Conservation (phyloP, 306 rosid genomes). For the Acacia melanoxylon region DNA sequence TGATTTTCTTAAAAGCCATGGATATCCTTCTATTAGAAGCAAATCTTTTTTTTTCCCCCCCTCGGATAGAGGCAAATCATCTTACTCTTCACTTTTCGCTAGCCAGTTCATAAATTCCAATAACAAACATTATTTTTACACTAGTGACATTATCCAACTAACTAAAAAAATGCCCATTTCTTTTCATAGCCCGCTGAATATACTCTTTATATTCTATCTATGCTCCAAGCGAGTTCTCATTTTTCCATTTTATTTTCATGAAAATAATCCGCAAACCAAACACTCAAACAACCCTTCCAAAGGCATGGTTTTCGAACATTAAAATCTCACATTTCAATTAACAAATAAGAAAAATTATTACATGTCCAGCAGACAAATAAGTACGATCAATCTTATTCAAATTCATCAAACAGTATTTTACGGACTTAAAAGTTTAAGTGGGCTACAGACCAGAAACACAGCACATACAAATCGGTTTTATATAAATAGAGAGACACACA, state of each 20-base stretch:
- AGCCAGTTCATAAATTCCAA: no score
- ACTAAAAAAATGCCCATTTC: background rate
- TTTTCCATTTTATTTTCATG: background rate
- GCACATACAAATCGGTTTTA: slow-evolving; percentile 5
- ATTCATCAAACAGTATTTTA: slow-evolving; percentile 16
- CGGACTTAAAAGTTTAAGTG: slow-evolving; percentile 16
- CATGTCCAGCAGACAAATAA: slow-evolving; percentile 3
- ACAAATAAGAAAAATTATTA: background rate
- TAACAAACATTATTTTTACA: no score
- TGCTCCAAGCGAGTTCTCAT: background rate
- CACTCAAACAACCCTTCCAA: background rate
- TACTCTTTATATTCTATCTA: no score
- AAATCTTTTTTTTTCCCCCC: no score
- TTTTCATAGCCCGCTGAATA: background rate
- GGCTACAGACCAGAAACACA: slow-evolving; percentile 10
- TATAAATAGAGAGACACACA: background rate
- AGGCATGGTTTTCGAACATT: background rate
- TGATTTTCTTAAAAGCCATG: no score
- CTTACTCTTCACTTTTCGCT: no score
- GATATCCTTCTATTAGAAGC: no score
- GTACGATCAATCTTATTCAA: slow-evolving; percentile 28
- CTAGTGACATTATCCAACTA: background rate
- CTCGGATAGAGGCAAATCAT: no score
- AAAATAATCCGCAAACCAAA: background rate
- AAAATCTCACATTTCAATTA: background rate